Conservation (phyloP, 257 asterid species). For the Primulina huaijiensis region DNA sequence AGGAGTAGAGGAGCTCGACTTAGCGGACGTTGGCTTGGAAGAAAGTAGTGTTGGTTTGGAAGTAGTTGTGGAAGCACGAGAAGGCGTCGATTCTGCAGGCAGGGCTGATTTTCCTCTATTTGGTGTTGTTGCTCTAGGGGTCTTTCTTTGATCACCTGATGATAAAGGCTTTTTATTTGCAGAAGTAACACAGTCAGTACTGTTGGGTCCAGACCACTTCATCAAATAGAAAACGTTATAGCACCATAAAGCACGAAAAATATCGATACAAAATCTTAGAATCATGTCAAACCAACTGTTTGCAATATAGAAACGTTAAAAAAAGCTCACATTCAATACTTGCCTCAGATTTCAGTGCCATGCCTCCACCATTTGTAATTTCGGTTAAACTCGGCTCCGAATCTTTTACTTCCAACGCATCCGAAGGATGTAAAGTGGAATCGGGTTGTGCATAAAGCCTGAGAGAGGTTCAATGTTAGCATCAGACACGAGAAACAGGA, state of each 20-base stretch:
- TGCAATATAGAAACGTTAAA: not conserved
- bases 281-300: not conserved
- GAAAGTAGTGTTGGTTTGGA: slow-evolving; percentile 34
- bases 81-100: slow-evolving; percentile 44
- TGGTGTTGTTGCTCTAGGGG: slow-evolving; percentile 54
- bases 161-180: slow-evolving; percentile 41
- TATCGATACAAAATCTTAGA: not conserved
- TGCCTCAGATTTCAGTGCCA: slow-evolving; percentile 38
- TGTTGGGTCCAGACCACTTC: slow-evolving; percentile 23
- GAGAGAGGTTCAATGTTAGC: slow-evolving; percentile 11
- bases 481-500: slow-evolving; percentile 1
- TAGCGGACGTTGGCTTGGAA: slow-evolving; percentile 35
- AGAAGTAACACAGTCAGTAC: slow-evolving; percentile 25
- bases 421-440: slow-evolving; percentile 35
- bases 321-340: slow-evolving; percentile 17
- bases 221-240: slow-evolving; percentile 20
- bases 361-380: slow-evolving; percentile 10
- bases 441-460: slow-evolving; percentile 65
- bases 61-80: slow-evolving; percentile 58
- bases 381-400: slow-evolving; percentile 22
- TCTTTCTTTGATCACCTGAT: slow-evolving; percentile 37
- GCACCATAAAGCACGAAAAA: not conserved
- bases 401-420: slow-evolving; percentile 30
- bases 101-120: slow-evolving; percentile 35
- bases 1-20: slow-evolving; percentile 53